Evolutionary conservation across 2,329 filamentous ascomycete genomes (phyloP).

Genomic region (Botrytis aclada): DNA sequence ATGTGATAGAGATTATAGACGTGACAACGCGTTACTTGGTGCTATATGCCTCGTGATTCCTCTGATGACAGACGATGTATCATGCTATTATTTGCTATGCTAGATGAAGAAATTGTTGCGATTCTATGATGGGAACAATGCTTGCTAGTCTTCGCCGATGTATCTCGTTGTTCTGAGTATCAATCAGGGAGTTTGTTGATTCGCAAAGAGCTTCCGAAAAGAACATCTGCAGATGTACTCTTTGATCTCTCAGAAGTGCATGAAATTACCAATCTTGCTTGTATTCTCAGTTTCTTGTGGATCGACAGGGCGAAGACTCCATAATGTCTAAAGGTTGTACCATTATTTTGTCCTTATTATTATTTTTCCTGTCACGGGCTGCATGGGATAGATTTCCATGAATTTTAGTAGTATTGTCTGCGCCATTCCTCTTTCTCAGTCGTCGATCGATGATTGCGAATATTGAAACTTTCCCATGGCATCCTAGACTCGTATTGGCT

Average conservation of each 20-base stretch:
- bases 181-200: not conserved
- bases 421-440: not conserved
- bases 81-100: not conserved
- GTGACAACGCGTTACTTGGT: not conserved
- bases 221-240: not conserved
- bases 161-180: not conserved
- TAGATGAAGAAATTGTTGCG: not conserved
- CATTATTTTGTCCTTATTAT: not conserved
- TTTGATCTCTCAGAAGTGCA: not conserved
- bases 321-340: not conserved
- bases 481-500: too few relatives aligned
- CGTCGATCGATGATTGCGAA: not conserved
- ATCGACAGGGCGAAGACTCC: not conserved
- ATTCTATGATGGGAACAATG: not conserved
- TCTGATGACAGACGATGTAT: not conserved
- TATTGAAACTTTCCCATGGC: not conserved
- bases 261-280: not conserved
- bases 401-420: too few relatives aligned
- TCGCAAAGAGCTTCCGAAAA: not conserved
- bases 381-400: not conserved
- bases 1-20: not conserved
- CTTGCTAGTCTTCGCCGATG: not conserved
- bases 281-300: not conserved
- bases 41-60: conserved; percentile 5
- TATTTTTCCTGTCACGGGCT: not conserved